phyloP scores from a whole-genome alignment of 2,329 filamentous ascomycete genomes.

The Microthyrium microscopicum region DNA sequence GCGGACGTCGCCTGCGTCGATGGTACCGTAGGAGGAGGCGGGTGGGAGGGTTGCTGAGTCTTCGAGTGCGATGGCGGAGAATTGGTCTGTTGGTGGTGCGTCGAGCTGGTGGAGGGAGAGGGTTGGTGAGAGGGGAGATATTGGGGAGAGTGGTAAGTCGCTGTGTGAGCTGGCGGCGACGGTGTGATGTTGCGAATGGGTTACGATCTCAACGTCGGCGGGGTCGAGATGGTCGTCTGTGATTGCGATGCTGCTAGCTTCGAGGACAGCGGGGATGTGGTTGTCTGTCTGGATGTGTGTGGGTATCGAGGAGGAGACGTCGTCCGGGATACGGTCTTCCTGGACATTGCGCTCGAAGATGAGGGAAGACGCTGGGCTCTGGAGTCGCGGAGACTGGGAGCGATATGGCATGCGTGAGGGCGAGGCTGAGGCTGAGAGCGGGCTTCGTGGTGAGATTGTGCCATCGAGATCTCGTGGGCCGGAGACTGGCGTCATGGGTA shows the following conservation, averaged over 20 bases:
- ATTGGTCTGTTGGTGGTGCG: constrained; percentile 2
- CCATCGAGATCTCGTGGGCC: too few relatives aligned
- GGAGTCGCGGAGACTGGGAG: constrained; percentile 55
- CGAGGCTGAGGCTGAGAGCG: constrained; percentile 36
- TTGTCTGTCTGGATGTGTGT: constrained; percentile 90
- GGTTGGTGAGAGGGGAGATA: constrained; percentile 14
- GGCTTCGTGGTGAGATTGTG: not conserved
- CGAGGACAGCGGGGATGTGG: constrained; percentile 77
- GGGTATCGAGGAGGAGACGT: constrained; percentile 72
- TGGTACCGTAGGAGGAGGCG: constrained; percentile 58
- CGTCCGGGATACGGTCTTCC: constrained; percentile 49
- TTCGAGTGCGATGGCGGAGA: not conserved
- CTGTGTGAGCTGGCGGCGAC: constrained; percentile 51
- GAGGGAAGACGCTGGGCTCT: constrained; percentile 56
- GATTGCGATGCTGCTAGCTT: constrained; percentile 82
- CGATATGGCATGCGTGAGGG: constrained; percentile 45
- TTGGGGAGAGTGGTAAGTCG: too few relatives aligned
- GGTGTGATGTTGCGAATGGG: constrained; percentile 67
- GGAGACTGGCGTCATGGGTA: too few relatives aligned
- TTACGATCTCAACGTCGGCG: constrained; percentile 84
- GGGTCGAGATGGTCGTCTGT: constrained; percentile 73
- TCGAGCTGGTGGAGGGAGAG: constrained; percentile 5
- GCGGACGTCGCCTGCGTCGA: constrained; percentile 64
- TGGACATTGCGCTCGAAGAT: constrained; percentile 96
- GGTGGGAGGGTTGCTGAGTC: constrained; percentile 17